A percentile compares a stretch with the other conserved stretches of the same genome.
Evolutionary conservation across 805 yeast genomes (phyloP).

Genomic region (Groenewaldozyma tartarivorans): DNA sequence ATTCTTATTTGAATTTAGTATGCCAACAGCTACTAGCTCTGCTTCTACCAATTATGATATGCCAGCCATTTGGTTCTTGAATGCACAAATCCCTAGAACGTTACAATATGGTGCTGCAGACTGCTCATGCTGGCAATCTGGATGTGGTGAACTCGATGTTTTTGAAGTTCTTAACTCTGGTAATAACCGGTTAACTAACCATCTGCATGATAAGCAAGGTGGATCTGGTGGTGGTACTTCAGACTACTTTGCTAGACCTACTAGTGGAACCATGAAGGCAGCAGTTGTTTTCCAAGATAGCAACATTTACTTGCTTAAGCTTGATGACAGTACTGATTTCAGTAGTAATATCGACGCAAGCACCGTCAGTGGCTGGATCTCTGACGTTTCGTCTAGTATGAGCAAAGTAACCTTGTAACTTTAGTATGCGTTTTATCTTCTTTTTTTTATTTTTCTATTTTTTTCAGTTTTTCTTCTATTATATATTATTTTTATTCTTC

Average conservation of each 20-base stretch:
- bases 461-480: background rate
- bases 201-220: conserved; percentile 81
- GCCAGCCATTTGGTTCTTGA: conserved; percentile 97
- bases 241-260: conserved; percentile 85
- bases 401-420: background rate
- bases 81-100: conserved; percentile 95
- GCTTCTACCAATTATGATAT: conserved; percentile 52
- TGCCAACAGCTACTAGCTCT: conserved; percentile 62
- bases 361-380: conserved; percentile 14
- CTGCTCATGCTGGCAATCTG: conserved; percentile 95
- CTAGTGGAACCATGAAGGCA: conserved; percentile 67
- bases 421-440: too few relatives aligned
- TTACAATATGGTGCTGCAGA: conserved; percentile 75
- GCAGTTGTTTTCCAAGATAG: conserved; percentile 66
- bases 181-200: conserved; percentile 63
- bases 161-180: conserved; percentile 82
- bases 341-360: conserved; percentile 3
- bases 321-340: conserved; percentile 12
- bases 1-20: conserved; percentile 85
- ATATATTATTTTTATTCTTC: too few relatives aligned
- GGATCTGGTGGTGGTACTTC: conserved; percentile 73
- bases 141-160: conserved; percentile 96
- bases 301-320: conserved; percentile 13
- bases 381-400: background rate
- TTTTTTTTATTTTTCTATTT: background rate